Evolutionary conservation across 192 early-diverging fungal species (phyloP), one percentile per base, ranked within the genome.

Genomic region (Bifiguratus adelaidae): DNA sequence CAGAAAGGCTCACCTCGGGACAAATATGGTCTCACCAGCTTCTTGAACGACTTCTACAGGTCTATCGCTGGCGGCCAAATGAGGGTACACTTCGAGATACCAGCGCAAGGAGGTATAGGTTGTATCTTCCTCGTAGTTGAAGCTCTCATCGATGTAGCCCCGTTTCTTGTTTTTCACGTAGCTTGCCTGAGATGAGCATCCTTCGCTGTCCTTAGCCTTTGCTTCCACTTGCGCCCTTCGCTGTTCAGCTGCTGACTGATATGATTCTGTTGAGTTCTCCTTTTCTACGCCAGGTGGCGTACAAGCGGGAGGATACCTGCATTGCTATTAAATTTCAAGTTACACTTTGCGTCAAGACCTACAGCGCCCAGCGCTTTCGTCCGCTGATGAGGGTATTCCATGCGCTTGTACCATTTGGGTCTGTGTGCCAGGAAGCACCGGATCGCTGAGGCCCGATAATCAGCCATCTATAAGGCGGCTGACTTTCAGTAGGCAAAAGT

Each of bases 321-420:
- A 34, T 34, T 34, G 32, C 11, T 34, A 34, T 34, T 34, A 34
- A 11, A 34, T 34, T 11, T 34, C 32, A 15, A 13, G 32, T 34
- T 15, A 34, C 32, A 15, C 0, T 34, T 34, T 11, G 11, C 11
- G 15, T 13, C 15, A 34, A 34, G n/a, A 47, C 56, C 30, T 70
- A 71, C 66, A 71, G 44, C 26, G 67, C 67, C 69, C 69, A 71
- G n/a, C 65, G 63, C 24, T 71, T 71, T 23, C 68, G 55, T 29
- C 69, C 69, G 24, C 44, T 46, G 0, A 71, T 34, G 1, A 71
- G 38, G 4, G 68, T 67, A 25, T 71, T 71, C 69, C 69, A 71
- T 19, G 66, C 66, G 58, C 61, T 63, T 2, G 66, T 68, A 21
- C 66, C 66, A 1, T 55, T 48, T 5, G 66, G 66, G 30, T 71